Conservation (phyloP, 163 green algal species). For the Chloromonas sp. region DNA sequence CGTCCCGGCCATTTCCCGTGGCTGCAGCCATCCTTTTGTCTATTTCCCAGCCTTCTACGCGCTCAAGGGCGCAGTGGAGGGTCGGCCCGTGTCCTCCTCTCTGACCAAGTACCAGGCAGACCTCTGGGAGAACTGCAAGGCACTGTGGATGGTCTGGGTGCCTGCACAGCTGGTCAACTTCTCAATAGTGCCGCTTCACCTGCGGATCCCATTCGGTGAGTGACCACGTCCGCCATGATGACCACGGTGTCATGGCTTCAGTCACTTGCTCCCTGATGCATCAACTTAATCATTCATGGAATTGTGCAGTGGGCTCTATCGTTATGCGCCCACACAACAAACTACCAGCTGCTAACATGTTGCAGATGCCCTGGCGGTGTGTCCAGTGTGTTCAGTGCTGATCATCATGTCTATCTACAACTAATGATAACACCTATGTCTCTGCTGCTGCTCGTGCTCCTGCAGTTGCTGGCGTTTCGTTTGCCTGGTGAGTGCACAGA, state of each 20-base stretch:
- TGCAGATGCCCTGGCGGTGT: too few species aligned
- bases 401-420: too few species aligned
- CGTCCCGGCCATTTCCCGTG: too few species aligned
- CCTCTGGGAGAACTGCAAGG: conserved; percentile 72
- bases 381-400: too few species aligned
- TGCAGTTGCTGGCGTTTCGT: background rate
- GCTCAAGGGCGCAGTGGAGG: conserved; percentile 66
- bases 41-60: conserved; percentile 82
- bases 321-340: too few species aligned
- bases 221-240: background rate
- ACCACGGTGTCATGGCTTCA: too few species aligned
- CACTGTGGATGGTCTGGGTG: conserved; percentile 79
- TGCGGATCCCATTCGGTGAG: conserved; percentile 68
- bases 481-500: conserved; percentile 1
- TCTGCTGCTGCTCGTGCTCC: background rate
- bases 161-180: conserved; percentile 75
- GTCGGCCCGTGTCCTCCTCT: conserved; percentile 36
- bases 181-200: conserved; percentile 65
- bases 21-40: conserved; percentile 69
- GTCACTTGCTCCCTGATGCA: too few species aligned
- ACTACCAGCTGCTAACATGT: too few species aligned
- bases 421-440: too few species aligned
- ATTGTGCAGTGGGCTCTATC: too few species aligned
- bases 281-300: too few species aligned
- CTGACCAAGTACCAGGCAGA: conserved; percentile 52